These are phyloP conservation scores for Microbotryomycetes sp. DNA, from an alignment of 1,284 basidiomycete species.

Conservation along the genomic window DNA sequence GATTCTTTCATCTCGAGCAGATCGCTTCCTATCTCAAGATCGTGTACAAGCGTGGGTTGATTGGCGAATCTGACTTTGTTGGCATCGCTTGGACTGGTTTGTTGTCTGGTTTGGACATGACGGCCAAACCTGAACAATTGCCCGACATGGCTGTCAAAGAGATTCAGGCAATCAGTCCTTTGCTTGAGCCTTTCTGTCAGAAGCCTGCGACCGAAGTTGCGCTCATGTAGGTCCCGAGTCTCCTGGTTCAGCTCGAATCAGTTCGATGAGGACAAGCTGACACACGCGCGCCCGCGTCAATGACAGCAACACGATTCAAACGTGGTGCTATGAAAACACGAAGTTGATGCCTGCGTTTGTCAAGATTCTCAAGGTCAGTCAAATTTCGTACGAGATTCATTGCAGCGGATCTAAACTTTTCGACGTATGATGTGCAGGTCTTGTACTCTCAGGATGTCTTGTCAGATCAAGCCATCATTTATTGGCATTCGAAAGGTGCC, in stretches of 20 bases:
- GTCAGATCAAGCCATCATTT: constrained; percentile 90
- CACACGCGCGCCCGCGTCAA: neutral
- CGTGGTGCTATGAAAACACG: constrained; percentile 90
- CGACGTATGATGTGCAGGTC: constrained; percentile 54
- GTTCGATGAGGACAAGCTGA: constrained; percentile 17
- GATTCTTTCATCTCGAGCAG: constrained; percentile 44
- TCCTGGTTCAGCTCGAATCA: neutral
- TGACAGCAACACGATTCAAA: constrained; percentile 69
- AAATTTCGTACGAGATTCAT: neutral
- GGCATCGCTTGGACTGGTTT: constrained; percentile 86
- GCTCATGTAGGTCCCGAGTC: constrained; percentile 52
- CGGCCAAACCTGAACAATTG: constrained; percentile 78
- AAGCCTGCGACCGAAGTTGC: constrained; percentile 82
- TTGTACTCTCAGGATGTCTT: constrained; percentile 92
- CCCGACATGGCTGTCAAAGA: constrained; percentile 76
- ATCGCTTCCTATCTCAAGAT: constrained; percentile 66
- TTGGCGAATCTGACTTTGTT: constrained; percentile 76
- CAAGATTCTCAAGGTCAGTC: constrained; percentile 74
- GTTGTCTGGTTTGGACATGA: constrained; percentile 79
- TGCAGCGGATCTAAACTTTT: no score
- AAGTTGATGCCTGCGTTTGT: constrained; percentile 89
- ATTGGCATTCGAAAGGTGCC: constrained; percentile 94
- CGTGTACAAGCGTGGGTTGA: constrained; percentile 46
- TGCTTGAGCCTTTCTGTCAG: constrained; percentile 80
- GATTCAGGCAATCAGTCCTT: constrained; percentile 54